Percentiles rank a stretch among this genome's conserved stretches.
Evolutionary conservation across 2,329 filamentous ascomycete species (phyloP).

Genomic region (Fusarium fujikuroi): DNA sequence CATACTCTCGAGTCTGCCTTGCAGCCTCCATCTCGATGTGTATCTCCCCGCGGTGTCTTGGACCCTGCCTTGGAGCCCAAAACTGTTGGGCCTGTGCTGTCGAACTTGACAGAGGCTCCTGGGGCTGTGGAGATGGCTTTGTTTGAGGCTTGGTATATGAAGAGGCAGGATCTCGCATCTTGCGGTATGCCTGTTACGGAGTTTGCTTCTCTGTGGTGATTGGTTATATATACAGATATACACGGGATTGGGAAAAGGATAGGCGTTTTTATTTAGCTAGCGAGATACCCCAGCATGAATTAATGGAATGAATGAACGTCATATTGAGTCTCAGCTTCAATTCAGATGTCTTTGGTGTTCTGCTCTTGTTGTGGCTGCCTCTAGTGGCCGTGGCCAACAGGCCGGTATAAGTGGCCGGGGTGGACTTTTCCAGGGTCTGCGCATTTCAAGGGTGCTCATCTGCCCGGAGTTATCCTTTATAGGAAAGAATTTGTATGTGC

Average conservation of each 20-base stretch:
- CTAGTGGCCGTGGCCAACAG: neutral
- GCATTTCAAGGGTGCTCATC: neutral
- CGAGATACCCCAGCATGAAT: slow-evolving; percentile 32
- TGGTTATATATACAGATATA: neutral
- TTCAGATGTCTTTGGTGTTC: fast-evolving
- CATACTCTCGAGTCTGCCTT: slow-evolving; percentile 30
- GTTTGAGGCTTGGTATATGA: slow-evolving; percentile 40
- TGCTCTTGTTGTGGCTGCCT: slow-evolving; percentile 12
- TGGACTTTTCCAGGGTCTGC: neutral
- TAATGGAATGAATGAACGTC: neutral
- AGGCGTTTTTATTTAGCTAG: slow-evolving; percentile 18
- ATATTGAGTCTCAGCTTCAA: neutral
- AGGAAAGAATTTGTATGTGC: neutral
- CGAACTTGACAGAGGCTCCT: slow-evolving; percentile 11
- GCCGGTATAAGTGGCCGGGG: neutral
- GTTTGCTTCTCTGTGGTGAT: slow-evolving; percentile 39
- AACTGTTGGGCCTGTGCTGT: slow-evolving; percentile 3
- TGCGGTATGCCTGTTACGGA: slow-evolving; percentile 29
- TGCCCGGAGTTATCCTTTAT: neutral
- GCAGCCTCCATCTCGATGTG: slow-evolving; percentile 25
- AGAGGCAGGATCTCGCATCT: slow-evolving; percentile 13
- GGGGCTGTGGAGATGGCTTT: slow-evolving; percentile 34
- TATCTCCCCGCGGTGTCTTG: slow-evolving; percentile 21
- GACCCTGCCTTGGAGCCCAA: slow-evolving; percentile 38
- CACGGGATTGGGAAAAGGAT: neutral